phyloP scores from a whole-genome alignment of 768 basidiomycete genomes.

The Trametes meyenii region DNA sequence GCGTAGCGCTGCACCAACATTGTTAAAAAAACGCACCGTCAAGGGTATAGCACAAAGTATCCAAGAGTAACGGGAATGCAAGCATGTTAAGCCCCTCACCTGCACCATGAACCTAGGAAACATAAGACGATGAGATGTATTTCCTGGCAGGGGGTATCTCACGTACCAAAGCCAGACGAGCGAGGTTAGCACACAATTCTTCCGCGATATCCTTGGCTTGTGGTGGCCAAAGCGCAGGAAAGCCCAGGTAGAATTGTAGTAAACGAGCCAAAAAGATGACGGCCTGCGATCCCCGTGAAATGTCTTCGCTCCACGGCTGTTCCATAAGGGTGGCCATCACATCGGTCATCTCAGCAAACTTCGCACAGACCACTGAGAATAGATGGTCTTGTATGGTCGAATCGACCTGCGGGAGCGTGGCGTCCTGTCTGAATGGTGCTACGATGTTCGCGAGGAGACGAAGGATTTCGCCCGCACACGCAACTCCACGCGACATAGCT shows the following conservation, averaged over 20 bases:
- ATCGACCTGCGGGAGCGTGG: conserved; percentile 53
- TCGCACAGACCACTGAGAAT: conserved; percentile 49
- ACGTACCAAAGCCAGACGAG: conserved; percentile 34
- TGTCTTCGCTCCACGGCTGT: conserved; percentile 23
- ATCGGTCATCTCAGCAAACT: conserved; percentile 46
- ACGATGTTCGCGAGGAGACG: conserved; percentile 71
- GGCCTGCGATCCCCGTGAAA: conserved; percentile 37
- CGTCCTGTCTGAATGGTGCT: conserved; percentile 58
- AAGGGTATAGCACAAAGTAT: conserved; percentile 72
- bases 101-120: conserved; percentile 53
- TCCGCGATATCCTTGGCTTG: conserved; percentile 50
- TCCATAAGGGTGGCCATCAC: conserved; percentile 33
- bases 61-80: conserved; percentile 66
- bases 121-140: not conserved
- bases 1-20: not conserved
- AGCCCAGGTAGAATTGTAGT: conserved; percentile 73
- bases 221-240: conserved; percentile 59
- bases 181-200: conserved; percentile 45
- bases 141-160: not conserved
- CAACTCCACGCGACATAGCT: conserved; percentile 45
- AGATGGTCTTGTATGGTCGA: conserved; percentile 59
- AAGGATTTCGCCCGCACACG: conserved; percentile 65
- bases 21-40: conserved; percentile 55
- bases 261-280: conserved; percentile 65
- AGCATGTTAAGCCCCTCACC: conserved; percentile 57